These are phyloP conservation scores for Tritrichomonas foetus DNA, from an alignment of 208 protist species.

Conservation along the genomic window DNA sequence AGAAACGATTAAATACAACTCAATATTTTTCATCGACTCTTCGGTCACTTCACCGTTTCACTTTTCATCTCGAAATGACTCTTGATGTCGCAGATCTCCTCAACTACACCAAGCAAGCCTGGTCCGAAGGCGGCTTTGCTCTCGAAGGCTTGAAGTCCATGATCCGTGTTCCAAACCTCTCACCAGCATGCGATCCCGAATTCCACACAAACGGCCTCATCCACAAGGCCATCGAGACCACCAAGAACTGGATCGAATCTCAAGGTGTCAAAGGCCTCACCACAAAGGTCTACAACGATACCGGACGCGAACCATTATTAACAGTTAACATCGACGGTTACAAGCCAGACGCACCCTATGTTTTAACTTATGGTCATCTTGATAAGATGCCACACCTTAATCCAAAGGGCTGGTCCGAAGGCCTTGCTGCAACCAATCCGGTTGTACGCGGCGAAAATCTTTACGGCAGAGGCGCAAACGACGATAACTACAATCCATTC, in stretches of 20 bases:
- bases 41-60: too few species aligned
- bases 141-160: background rate
- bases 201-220: constrained; percentile 73
- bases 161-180: constrained; percentile 76
- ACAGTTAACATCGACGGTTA: constrained; percentile 68
- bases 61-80: too few species aligned
- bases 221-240: constrained; percentile 70
- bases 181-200: constrained; percentile 74
- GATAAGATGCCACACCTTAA: constrained; percentile 87
- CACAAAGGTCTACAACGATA: constrained; percentile 66
- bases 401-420: constrained; percentile 70
- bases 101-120: background rate
- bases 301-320: constrained; percentile 71
- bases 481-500: constrained; percentile 78
- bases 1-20: too few species aligned
- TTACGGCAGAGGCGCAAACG: constrained; percentile 74
- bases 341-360: constrained; percentile 60
- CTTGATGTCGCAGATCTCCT: background rate
- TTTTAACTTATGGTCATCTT: constrained; percentile 85
- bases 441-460: constrained; percentile 73
- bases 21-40: too few species aligned
- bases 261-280: constrained; percentile 63
- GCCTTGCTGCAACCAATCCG: constrained; percentile 71
- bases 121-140: background rate
- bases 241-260: constrained; percentile 73